Evolutionary conservation across 768 basidiomycete genomes (phyloP).

Genomic region (Candolleomyces aberdarensis): DNA sequence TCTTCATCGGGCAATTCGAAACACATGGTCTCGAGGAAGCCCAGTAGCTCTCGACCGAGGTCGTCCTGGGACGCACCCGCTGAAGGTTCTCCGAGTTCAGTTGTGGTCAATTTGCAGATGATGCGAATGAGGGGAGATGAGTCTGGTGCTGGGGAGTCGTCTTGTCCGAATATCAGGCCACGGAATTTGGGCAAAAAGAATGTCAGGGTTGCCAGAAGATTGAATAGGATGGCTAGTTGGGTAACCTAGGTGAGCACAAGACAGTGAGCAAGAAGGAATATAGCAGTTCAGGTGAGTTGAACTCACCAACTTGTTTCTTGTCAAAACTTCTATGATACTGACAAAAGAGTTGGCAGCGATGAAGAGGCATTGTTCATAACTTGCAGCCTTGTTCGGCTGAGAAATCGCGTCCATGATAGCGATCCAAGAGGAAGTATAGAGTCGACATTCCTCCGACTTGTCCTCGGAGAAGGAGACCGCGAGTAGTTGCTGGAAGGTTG

Average conservation of each 20-base stretch:
- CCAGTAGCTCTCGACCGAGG: conserved; percentile 40
- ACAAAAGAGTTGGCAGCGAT: conserved; percentile 34
- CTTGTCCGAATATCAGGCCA: conserved; percentile 29
- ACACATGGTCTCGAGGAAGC: conserved; percentile 53
- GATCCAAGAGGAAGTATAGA: conserved; percentile 42
- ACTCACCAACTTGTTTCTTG: conserved; percentile 39
- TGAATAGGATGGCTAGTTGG: conserved; percentile 48
- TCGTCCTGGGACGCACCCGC: conserved; percentile 25
- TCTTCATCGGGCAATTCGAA: conserved; percentile 44
- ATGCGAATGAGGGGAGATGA: conserved; percentile 34
- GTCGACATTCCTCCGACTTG: conserved; percentile 1
- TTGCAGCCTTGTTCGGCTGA: conserved; percentile 25
- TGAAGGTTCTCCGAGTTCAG: conserved; percentile 34
- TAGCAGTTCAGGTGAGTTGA: neutral
- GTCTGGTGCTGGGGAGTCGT: conserved; percentile 17
- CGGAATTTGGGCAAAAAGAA: conserved; percentile 49
- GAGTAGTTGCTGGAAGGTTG: conserved; percentile 55
- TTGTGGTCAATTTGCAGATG: conserved; percentile 39
- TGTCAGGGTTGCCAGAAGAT: conserved; percentile 46
- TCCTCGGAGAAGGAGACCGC: conserved; percentile 22
- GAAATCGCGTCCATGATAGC: conserved; percentile 46
- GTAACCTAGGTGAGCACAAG: conserved; percentile 36
- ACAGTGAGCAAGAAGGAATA: conserved; percentile 3
- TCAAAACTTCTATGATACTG: conserved; percentile 37
- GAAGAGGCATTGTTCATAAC: conserved; percentile 29